Base-by-base conservation (phyloP, 495 filamentous ascomycete genomes). In the Tuber borchii region DNA sequence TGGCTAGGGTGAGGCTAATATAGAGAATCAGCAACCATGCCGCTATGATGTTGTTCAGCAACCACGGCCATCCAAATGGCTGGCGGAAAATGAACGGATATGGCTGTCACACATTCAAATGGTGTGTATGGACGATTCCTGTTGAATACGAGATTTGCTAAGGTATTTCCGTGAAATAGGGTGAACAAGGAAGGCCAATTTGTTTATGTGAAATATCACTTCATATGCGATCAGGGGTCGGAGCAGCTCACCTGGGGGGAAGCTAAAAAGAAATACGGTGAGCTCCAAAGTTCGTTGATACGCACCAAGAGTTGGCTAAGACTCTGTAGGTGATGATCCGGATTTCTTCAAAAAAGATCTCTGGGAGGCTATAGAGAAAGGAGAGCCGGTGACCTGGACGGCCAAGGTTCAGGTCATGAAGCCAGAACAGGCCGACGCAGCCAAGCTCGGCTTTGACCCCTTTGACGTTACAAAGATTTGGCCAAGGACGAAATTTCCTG, bases 121-220 rank as follows among this genome's bases (percentile, higher is more conserved):
- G 85, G 86, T 85, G 78, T 40, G 69, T 74, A 26, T 34, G 34
- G 40, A 19, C 65, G n/a, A 40, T 51, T 9, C 48, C 22, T 71
- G 26, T 14, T 37, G 31, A 17, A 70, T 2, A 2, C 51, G 71
- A 68, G 14, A 19, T 45, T n/a, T 69, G n/a, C 39, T 69, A 2
- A 22, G n/a, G 20, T 39, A 42, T 17, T 31, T 44, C 9, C n/a
- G 17, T 17, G 56, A 17, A 34, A 17, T 71, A 83, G 85, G 84
- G 85, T 88, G 26, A 89, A 89, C 78, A 75, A 84, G 44, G 79
- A 87, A 6, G 86, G 88, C 14, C 78, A 85, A 40, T 90, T 88
- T 71, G 87, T 88, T 71, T 90, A 90, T 83, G 85, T 89, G 81
- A 88, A 89, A 16, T 87, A 88, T 79, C 87, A 89, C 76, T 87